A percentile compares a stretch with the other conserved stretches of the same genome.
phyloP scores from a whole-genome alignment of 495 filamentous ascomycete species.

The Aspergillus egyptiacus region DNA sequence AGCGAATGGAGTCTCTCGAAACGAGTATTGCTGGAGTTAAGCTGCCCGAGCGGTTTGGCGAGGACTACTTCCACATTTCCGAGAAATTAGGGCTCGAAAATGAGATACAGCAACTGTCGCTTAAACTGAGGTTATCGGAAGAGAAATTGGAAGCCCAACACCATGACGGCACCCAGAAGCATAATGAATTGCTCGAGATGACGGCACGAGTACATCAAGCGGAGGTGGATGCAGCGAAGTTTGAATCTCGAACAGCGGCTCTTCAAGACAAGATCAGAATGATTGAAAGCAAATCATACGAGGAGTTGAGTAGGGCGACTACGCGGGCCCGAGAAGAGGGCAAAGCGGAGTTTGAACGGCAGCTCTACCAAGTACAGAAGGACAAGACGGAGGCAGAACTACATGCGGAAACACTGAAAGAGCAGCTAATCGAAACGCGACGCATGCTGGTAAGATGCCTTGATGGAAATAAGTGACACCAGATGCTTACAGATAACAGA shows the following conservation, averaged over 20 bases:
- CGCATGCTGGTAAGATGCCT: slow-evolving; percentile 23
- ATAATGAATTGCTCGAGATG: slow-evolving; percentile 17
- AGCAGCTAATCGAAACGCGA: slow-evolving; percentile 19
- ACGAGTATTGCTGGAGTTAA: slow-evolving; percentile 21
- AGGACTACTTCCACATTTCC: slow-evolving; percentile 10
- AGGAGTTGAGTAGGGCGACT: slow-evolving; percentile 22
- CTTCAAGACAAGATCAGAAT: slow-evolving; percentile 19
- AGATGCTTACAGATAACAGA: slow-evolving; percentile 20
- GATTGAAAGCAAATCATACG: slow-evolving; percentile 20
- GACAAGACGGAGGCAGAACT: slow-evolving; percentile 23
- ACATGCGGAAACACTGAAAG: slow-evolving; percentile 6
- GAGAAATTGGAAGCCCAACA: slow-evolving; percentile 16
- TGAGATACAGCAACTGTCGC: slow-evolving; percentile 18
- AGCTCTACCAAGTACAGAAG: slow-evolving; percentile 16
- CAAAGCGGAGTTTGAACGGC: slow-evolving; percentile 20
- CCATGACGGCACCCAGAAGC: slow-evolving; percentile 14
- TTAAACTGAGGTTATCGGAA: slow-evolving; percentile 13
- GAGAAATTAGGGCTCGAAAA: slow-evolving; percentile 26
- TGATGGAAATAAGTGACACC: background rate
- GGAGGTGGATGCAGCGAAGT: slow-evolving; percentile 4
- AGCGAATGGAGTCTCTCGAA: slow-evolving; percentile 20
- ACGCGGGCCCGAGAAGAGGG: slow-evolving; percentile 17
- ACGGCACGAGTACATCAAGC: slow-evolving; percentile 9
- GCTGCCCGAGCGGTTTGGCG: slow-evolving; percentile 11
- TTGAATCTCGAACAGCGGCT: slow-evolving; percentile 18